Evolutionary conservation across 495 filamentous ascomycete genomes (phyloP), one percentile per base, ranked within the genome.

Genomic region (Bombardia bombarda): DNA sequence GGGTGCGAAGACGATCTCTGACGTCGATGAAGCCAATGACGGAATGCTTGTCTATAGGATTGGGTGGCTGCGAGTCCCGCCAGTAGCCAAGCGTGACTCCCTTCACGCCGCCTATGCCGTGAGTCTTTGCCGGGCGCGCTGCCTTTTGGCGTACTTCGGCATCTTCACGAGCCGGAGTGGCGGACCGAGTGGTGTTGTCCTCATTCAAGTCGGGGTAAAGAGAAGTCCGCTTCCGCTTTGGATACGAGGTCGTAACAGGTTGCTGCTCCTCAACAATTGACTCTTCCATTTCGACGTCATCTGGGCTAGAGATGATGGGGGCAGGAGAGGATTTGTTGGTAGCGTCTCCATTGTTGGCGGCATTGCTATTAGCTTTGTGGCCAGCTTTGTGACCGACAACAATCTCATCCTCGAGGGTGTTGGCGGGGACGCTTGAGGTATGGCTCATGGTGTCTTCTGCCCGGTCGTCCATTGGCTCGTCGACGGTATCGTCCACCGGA

Each of bases 1-100:
- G 63, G 7, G 74, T 76, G 3, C 74, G 67, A 8, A 78, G 62
- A 12, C 73, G 66, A 23, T 76, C 73, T 22, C 70, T 55, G 17
- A 69, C 53, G 28, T 78, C 74, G 33, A 78, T 76, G 32, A 76
- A 78, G 4, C 70, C 74, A 22, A 68, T 68, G 2, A 76, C 72
- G 0, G 58, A 61, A 46, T 78, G 74, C 41, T 71, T 73, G 10
- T 67, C 63, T 16, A 50, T 53, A 7, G 61, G 57, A 18, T 66
- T 51, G 0, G 61, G 56, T 2, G 68, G 60, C 5, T 57, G 52
- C 0, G 73, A 76, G 25, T 74, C 70, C n/a, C 73, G 62, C 74
- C 74, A 78, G 36, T 66, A 70, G 32, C 74, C 74, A 24, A 78
- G 53, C 13, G 65, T 46, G 7, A 75, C 64, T 7, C 68, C 65